Percentiles rank a stretch among this genome's conserved stretches.
These are phyloP conservation scores for Phyllosticta capitalensis DNA, from an alignment of 2,329 filamentous ascomycete species.

Conservation along the genomic window DNA sequence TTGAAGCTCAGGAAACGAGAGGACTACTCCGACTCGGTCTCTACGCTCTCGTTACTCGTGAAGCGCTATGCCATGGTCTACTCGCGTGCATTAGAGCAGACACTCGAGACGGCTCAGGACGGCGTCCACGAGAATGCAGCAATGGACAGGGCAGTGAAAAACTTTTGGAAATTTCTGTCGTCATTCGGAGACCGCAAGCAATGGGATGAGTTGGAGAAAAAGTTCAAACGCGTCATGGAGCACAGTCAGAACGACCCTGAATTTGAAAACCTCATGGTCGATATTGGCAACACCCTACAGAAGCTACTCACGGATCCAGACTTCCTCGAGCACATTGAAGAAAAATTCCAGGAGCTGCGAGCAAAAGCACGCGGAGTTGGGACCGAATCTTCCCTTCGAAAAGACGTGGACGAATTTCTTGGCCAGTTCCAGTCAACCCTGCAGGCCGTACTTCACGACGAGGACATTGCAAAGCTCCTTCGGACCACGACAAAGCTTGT, in stretches of 20 bases:
- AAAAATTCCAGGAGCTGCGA: constrained; percentile 52
- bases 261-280: constrained; percentile 67
- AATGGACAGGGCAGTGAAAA: constrained; percentile 63
- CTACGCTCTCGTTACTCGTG: constrained; percentile 64
- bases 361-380: constrained; percentile 49
- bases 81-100: constrained; percentile 60
- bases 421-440: constrained; percentile 59
- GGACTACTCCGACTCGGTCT: constrained; percentile 82
- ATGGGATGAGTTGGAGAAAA: constrained; percentile 65
- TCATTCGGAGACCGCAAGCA: constrained; percentile 65
- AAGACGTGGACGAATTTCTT: constrained; percentile 65
- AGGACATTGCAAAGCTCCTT: constrained; percentile 60
- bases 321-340: constrained; percentile 69
- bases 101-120: constrained; percentile 56
- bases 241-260: constrained; percentile 70
- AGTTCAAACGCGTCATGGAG: constrained; percentile 60
- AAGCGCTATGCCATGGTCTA: constrained; percentile 72
- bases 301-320: constrained; percentile 75
- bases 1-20: constrained; percentile 61
- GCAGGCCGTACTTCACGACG: constrained; percentile 59
- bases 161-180: constrained; percentile 71
- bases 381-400: constrained; percentile 55
- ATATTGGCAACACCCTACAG: constrained; percentile 66
- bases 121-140: constrained; percentile 66
- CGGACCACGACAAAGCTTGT: constrained; percentile 59